Conservation (phyloP, 306 rosid genomes). For the Prunus fruticosa region DNA sequence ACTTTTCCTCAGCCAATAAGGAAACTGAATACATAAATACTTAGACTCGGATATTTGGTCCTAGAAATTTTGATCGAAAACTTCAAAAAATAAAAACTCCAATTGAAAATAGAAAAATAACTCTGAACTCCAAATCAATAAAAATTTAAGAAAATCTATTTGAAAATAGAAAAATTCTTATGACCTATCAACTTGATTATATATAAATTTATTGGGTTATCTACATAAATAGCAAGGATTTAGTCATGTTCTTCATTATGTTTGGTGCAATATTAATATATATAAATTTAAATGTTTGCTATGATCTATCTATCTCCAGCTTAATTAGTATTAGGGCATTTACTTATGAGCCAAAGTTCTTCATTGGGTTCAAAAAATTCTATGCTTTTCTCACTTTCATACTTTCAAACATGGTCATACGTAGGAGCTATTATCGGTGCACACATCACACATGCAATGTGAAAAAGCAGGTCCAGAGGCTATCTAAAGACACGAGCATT, state of each 20-base stretch:
- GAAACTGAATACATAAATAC: background rate
- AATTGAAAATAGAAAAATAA: background rate
- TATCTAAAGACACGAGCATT: conserved; percentile 73
- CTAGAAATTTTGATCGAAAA: background rate
- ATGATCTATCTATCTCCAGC: too few relatives aligned
- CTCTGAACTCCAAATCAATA: background rate
- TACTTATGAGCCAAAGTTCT: background rate
- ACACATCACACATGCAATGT: conserved; percentile 91
- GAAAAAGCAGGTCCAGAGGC: conserved; percentile 95
- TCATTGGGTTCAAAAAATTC: background rate
- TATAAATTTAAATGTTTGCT: too few relatives aligned
- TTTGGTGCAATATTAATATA: too few relatives aligned
- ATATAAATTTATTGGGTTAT: too few relatives aligned
- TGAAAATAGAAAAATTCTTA: background rate
- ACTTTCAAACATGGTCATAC: background rate
- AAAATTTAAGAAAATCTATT: background rate
- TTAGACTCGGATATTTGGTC: too few relatives aligned
- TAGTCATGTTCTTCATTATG: too few relatives aligned
- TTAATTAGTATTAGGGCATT: background rate
- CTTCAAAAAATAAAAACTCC: too few relatives aligned
- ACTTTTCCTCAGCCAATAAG: background rate
- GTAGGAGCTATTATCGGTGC: conserved; percentile 89
- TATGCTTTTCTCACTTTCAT: background rate
- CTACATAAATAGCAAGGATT: too few relatives aligned
- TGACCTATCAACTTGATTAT: too few relatives aligned